phyloP scores from a whole-genome alignment of 331 rosid genomes.

The Stylosanthes scabra region DNA sequence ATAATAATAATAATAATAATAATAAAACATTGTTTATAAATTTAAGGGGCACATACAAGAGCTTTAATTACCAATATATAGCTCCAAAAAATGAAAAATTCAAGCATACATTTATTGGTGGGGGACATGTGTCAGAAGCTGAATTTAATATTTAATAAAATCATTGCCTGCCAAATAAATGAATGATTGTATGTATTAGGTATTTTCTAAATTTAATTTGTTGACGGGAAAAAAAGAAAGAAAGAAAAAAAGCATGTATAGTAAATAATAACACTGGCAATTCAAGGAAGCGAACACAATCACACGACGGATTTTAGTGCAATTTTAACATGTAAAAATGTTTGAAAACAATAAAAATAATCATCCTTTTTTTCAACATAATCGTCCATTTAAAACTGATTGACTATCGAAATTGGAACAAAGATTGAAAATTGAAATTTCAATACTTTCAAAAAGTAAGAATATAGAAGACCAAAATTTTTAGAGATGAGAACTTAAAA shows the following conservation, averaged over 20 bases:
- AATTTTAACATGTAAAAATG: background rate
- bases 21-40: too few relatives aligned
- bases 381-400: too few relatives aligned
- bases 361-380: too few relatives aligned
- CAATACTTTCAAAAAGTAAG: too few relatives aligned
- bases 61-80: background rate
- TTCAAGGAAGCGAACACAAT: conserved; percentile 12
- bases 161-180: conserved; percentile 21
- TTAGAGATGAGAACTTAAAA: too few relatives aligned
- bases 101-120: background rate
- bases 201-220: background rate
- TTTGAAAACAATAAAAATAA: too few relatives aligned
- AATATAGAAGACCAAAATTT: too few relatives aligned
- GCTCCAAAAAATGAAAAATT: background rate
- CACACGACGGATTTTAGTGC: conserved; percentile 21
- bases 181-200: background rate
- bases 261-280: background rate
- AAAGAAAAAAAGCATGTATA: background rate
- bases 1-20: too few relatives aligned
- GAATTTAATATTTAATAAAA: conserved; percentile 4
- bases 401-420: too few relatives aligned
- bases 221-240: background rate
- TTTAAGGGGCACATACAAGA: background rate
- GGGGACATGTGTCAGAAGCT: conserved; percentile 7
- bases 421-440: too few relatives aligned